A percentile compares a stretch with the other conserved stretches of the same genome.
Evolutionary conservation across 1,284 basidiomycete genomes (phyloP).

Genomic region (Sporisorium sorghi): DNA sequence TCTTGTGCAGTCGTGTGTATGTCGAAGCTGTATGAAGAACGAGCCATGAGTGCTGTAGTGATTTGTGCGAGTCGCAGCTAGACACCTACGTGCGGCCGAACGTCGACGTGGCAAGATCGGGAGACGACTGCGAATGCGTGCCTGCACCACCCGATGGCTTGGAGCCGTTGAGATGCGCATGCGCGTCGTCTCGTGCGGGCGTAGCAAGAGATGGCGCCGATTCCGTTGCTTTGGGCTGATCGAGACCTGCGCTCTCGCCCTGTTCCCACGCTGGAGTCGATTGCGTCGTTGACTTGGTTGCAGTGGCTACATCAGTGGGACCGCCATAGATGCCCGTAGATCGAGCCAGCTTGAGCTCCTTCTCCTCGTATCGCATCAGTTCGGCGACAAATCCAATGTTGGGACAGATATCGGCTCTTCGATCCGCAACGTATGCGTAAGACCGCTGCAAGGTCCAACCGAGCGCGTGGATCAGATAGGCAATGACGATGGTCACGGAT

Average conservation of each 20-base stretch:
- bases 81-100: constrained; percentile 3
- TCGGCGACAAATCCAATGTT: constrained; percentile 98
- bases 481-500: constrained; percentile 95
- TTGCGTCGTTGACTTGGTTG: too few species aligned
- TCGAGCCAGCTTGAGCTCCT: constrained; percentile 31
- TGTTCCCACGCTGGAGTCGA: constrained; percentile 5
- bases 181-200: constrained; percentile 4
- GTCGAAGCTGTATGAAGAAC: background rate
- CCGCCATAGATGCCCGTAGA: constrained; percentile 42
- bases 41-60: background rate
- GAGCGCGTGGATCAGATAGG: constrained; percentile 94
- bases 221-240: background rate
- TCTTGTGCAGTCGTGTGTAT: background rate
- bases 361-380: constrained; percentile 93
- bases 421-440: constrained; percentile 88
- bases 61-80: background rate
- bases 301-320: background rate
- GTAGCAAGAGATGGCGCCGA: constrained; percentile 9
- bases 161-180: constrained; percentile 2
- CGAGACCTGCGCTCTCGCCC: background rate
- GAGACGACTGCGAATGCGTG: constrained; percentile 30
- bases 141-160: background rate
- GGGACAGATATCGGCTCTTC: constrained; percentile 91
- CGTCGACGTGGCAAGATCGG: constrained; percentile 23
- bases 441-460: constrained; percentile 92